A percentile compares a stretch with the other conserved stretches of the same genome.
Conservation (phyloP, 2,329 filamentous ascomycete genomes). For the Knoxdaviesia proteae region DNA sequence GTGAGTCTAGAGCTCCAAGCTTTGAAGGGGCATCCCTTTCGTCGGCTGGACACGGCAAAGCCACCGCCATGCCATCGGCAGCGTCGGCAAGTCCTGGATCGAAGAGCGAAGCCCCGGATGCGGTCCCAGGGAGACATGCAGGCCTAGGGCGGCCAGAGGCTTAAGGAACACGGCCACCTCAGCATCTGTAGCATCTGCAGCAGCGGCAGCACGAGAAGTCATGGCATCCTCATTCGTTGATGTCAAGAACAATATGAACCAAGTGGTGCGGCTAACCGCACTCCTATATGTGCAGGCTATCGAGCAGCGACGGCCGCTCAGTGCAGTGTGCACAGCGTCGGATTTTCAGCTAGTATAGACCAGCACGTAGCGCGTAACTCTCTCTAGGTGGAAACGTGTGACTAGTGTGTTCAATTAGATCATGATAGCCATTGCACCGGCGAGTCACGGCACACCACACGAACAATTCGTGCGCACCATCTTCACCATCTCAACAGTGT, state of each 20-base stretch:
- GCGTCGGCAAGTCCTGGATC: too few relatives aligned
- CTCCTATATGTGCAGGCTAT: slow-evolving; percentile 27
- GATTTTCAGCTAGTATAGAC: slow-evolving; percentile 24
- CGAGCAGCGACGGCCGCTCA: slow-evolving; percentile 18
- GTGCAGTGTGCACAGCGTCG: slow-evolving; percentile 14
- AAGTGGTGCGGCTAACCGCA: slow-evolving; percentile 22
- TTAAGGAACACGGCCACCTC: too few relatives aligned
- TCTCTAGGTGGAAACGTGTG: slow-evolving; percentile 23
- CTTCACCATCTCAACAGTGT: slow-evolving; percentile 20
- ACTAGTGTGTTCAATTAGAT: slow-evolving; percentile 29
- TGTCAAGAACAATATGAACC: slow-evolving; percentile 21
- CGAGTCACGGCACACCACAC: slow-evolving; percentile 16
- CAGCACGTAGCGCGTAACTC: slow-evolving; percentile 23
- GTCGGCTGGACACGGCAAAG: too few relatives aligned
- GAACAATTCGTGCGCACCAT: slow-evolving; percentile 25
- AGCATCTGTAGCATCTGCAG: too few relatives aligned
- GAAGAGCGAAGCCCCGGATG: too few relatives aligned
- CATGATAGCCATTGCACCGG: slow-evolving; percentile 19
- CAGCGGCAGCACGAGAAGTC: too few relatives aligned
- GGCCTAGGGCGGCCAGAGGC: too few relatives aligned
- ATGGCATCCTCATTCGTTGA: too few relatives aligned
- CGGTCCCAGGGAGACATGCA: too few relatives aligned
- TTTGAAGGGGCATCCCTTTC: too few relatives aligned
- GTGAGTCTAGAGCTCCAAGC: too few relatives aligned
- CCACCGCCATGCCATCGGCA: too few relatives aligned